Evolutionary conservation across 345 rosid species (phyloP), one percentile per base, ranked within the genome.

Genomic region (Gossypium bickii): DNA sequence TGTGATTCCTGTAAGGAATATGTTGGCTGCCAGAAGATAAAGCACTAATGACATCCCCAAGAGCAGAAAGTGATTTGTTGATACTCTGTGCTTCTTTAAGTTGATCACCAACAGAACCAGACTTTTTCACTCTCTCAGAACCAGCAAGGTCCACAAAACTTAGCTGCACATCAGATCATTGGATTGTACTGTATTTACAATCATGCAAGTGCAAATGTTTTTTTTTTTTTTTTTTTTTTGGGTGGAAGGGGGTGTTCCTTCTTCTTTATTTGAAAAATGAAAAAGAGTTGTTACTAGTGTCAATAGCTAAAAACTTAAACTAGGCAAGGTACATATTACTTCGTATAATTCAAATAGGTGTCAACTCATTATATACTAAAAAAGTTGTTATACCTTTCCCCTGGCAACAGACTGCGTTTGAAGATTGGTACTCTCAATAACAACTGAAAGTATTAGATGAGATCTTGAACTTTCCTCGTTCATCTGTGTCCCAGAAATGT

Each of bases 141-240:
- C 99, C 99, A 61, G 99, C 98, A 77, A 94, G 98, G 76, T 94
- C 98, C 59, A 92, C 98, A 85, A 94, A 94, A 80, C 98, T 94
- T 78, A 94, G 67, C 98, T 92, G 91, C 86, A 85, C 56, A 79
- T 52, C 13, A 71, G 18, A 75, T 70, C 38, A 58, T 64, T 56
- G 43, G 15, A 76, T 55, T 20, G 47, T 12, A 13, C 59, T 15
- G 48, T 60, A 27, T n/a, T 20, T 56, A 5, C 29, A 43, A 9
- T 45, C 66, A 71, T 67, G 29, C 43, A 34, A 56, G 34, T 57
- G 49, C 49, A 12, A 29, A 2, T 2, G 17, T 0, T 48, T 48
- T 15, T 25, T 22, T 48, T 69, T 3, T 2, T 12, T 49, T 17
- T n/a, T n/a, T 9, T 17, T 17, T 2, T 63, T 27, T 27, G 34